Evolutionary conservation across 805 yeast genomes (phyloP).

Genomic region (Saccharomycopsis guyanensis): DNA sequence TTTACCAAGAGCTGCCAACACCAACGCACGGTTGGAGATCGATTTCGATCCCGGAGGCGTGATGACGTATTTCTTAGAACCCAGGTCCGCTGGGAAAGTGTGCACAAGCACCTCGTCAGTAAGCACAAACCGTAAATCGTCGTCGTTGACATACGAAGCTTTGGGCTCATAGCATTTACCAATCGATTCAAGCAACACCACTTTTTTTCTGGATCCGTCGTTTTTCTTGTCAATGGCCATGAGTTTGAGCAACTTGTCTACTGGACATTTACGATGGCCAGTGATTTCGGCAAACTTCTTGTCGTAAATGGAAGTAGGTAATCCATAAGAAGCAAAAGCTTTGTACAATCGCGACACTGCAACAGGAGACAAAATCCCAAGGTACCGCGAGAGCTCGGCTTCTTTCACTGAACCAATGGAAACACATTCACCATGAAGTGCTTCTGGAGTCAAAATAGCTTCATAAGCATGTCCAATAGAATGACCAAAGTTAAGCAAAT

Average conservation of each 20-base stretch:
- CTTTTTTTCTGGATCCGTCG: conserved; percentile 84
- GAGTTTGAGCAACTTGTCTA: conserved; percentile 63
- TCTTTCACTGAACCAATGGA: conserved; percentile 92
- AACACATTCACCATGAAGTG: conserved; percentile 98
- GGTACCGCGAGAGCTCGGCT: conserved; percentile 89
- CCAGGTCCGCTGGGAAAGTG: conserved; percentile 36
- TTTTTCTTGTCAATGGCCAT: conserved; percentile 97
- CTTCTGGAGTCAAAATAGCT: conserved; percentile 94
- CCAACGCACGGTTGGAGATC: conserved; percentile 88
- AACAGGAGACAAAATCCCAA: conserved; percentile 82
- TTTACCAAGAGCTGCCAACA: conserved; percentile 83
- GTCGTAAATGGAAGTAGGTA: conserved; percentile 76
- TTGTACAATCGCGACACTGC: conserved; percentile 87
- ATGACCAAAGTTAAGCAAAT: conserved; percentile 90
- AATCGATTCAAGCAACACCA: conserved; percentile 73
- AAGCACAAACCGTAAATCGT: conserved; percentile 70
- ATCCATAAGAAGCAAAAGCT: conserved; percentile 75
- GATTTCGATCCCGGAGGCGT: conserved; percentile 97
- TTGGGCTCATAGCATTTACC: conserved; percentile 85
- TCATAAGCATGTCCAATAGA: conserved; percentile 97
- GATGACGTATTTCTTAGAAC: conserved; percentile 37
- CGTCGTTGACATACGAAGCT: conserved; percentile 79
- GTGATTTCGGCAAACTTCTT: conserved; percentile 64
- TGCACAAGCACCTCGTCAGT: conserved; percentile 73
- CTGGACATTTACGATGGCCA: conserved; percentile 62